Evolutionary conservation across 129 eudicot genomes (phyloP).

Genomic region (Smallanthus sonchifolius): DNA sequence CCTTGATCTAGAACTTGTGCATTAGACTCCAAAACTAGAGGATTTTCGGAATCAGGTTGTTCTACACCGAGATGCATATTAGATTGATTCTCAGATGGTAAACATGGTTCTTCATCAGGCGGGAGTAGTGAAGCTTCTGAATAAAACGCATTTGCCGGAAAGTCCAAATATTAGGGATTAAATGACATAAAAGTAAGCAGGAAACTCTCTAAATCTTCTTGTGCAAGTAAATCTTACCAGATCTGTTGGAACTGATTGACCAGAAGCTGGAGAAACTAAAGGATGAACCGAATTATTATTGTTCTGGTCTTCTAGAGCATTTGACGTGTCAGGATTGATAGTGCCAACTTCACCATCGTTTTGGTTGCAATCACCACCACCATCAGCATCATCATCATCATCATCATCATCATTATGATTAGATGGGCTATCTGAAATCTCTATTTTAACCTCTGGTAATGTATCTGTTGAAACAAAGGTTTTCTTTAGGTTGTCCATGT

Average conservation of each 20-base stretch:
- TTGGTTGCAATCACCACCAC: conserved; percentile 12
- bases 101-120: conserved; percentile 23
- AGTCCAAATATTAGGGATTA: not conserved
- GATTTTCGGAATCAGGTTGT: conserved; percentile 18
- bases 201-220: not conserved
- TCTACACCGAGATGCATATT: not conserved
- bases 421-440: conserved; percentile 8
- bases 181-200: not conserved
- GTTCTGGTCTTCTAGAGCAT: conserved; percentile 23
- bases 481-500: conserved; percentile 18
- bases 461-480: conserved; percentile 16
- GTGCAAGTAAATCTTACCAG: conserved; percentile 26
- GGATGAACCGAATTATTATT: not conserved
- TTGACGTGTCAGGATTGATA: conserved; percentile 17
- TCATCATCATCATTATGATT: conserved; percentile 5
- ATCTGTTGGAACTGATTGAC: conserved; percentile 10
- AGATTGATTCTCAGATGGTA: not conserved
- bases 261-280: conserved; percentile 19
- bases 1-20: conserved; percentile 23
- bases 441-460: conserved; percentile 14
- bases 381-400: not conserved
- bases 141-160: conserved; percentile 25
- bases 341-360: conserved; percentile 13
- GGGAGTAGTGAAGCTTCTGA: conserved; percentile 1
- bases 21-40: conserved; percentile 8